Base-by-base conservation (phyloP, 23 red algal species). In the Gracilaria domingensis region DNA sequence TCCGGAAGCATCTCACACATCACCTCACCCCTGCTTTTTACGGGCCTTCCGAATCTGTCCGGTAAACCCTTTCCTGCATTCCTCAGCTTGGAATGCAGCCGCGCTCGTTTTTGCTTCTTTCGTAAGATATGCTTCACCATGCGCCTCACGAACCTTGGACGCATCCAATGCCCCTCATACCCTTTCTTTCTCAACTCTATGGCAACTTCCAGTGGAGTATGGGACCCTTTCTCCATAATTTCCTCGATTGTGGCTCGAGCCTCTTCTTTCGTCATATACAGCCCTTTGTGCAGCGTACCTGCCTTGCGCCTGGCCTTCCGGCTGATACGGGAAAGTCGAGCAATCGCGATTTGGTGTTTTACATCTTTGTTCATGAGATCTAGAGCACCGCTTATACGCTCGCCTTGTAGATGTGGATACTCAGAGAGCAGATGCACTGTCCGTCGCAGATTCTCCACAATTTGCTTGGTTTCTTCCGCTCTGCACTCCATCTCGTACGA, bases 1-100 rank as follows among this genome's bases (percentile, higher is more conserved):
- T 82, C 79, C 4, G 79, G 79, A 12, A 82, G 79, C 79, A 82
- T 82, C 54, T 82, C 79, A 61, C 58, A 64, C 55, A 82, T 82
- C 4, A 62, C 56, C 33, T 82, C 79, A 42, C 25, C 79, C 29
- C 79, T 56, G 14, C 55, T 82, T 29, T 82, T 82, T 2, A 77
- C 17, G 12, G 72, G 40, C 21, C 72, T 77, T 12, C 72, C 72
- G 26, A 77, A 30, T 2, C 72, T 33, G 45, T 77, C 72, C 23
- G 72, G 72, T 30, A 77, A 14, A 26, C 72, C 72, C 39, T 77
- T 77, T 4, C 72, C 72, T 25, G 72, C 72, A 28, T 30, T 37
- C 25, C 26, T 24, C 72, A 77, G 17, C 72, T 77, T 45, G 0
- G 38, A 25, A 11, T 50, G 23, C 38, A 51, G 30, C 38, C 39